phyloP scores from a whole-genome alignment of 352 stramenopile species.

The Globisporangium apiculatum region DNA sequence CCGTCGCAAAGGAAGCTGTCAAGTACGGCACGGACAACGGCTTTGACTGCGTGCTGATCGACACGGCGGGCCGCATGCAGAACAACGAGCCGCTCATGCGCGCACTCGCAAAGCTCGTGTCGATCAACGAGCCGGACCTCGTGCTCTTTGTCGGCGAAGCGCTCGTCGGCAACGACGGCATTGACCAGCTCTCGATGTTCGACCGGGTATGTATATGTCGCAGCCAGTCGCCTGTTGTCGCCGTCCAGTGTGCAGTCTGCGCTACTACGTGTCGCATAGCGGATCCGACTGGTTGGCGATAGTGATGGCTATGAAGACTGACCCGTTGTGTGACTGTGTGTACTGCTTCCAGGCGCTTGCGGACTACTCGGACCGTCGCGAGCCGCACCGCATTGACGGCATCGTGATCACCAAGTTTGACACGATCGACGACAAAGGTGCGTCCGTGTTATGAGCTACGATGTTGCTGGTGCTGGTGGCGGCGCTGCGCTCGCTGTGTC shows the following conservation, averaged over 20 bases:
- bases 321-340: constrained; percentile 3
- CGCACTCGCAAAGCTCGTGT: constrained; percentile 95
- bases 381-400: constrained; percentile 93
- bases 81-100: constrained; percentile 99
- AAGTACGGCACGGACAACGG: constrained; percentile 92
- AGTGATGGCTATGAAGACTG: background rate
- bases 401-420: constrained; percentile 99
- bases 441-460: background rate
- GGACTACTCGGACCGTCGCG: constrained; percentile 82
- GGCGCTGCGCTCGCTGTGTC: background rate
- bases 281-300: no score
- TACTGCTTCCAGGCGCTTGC: constrained; percentile 54
- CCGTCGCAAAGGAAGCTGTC: constrained; percentile 93
- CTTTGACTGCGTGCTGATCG: constrained; percentile 97
- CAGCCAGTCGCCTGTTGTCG: no score
- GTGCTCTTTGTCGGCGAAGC: constrained; percentile 99
- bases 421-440: constrained; percentile 98
- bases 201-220: constrained; percentile 58
- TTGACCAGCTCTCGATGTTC: constrained; percentile 97
- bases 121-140: constrained; percentile 95
- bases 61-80: constrained; percentile 98
- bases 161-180: constrained; percentile 98
- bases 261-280: no score
- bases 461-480: background rate
- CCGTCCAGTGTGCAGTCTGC: no score